phyloP scores from a whole-genome alignment of 345 rosid genomes.

The Arabidopsis suecica region DNA sequence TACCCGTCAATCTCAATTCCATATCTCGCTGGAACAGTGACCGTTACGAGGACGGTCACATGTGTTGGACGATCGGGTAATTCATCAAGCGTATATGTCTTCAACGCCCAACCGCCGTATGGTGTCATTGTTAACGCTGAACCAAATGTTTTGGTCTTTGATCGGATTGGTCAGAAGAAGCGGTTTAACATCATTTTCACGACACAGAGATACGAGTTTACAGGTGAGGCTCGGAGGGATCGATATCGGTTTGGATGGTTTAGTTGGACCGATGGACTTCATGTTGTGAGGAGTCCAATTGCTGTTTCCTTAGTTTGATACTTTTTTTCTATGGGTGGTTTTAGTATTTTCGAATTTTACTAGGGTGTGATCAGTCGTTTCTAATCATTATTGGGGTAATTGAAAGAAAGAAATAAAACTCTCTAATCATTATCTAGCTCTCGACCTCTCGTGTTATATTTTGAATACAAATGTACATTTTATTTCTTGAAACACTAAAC shows the following conservation, averaged over 20 bases:
- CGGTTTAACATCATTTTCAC: slow-evolving; percentile 52
- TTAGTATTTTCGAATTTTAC: not conserved
- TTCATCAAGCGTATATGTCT: slow-evolving; percentile 43
- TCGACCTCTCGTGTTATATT: too few relatives aligned
- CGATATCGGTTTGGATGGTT: slow-evolving; percentile 71
- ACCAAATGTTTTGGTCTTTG: slow-evolving; percentile 54
- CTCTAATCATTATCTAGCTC: too few relatives aligned
- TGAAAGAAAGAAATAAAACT: too few relatives aligned
- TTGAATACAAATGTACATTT: not conserved
- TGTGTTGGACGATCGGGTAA: slow-evolving; percentile 49
- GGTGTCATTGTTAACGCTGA: slow-evolving; percentile 51
- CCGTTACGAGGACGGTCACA: slow-evolving; percentile 63
- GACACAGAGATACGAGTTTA: not conserved
- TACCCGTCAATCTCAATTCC: slow-evolving; percentile 66
- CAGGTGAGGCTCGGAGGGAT: slow-evolving; percentile 23
- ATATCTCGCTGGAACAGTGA: slow-evolving; percentile 41
- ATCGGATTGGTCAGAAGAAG: slow-evolving; percentile 52
- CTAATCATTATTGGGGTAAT: not conserved
- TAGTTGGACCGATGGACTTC: slow-evolving; percentile 59
- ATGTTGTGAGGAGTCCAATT: slow-evolving; percentile 64
- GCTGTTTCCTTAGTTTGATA: slow-evolving; percentile 52
- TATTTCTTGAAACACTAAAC: too few relatives aligned
- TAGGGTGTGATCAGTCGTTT: not conserved
- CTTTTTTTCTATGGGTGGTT: not conserved
- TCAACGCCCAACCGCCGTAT: slow-evolving; percentile 47